phyloP scores from a whole-genome alignment of 1,284 basidiomycete genomes.

The Leccinum solheimii region DNA sequence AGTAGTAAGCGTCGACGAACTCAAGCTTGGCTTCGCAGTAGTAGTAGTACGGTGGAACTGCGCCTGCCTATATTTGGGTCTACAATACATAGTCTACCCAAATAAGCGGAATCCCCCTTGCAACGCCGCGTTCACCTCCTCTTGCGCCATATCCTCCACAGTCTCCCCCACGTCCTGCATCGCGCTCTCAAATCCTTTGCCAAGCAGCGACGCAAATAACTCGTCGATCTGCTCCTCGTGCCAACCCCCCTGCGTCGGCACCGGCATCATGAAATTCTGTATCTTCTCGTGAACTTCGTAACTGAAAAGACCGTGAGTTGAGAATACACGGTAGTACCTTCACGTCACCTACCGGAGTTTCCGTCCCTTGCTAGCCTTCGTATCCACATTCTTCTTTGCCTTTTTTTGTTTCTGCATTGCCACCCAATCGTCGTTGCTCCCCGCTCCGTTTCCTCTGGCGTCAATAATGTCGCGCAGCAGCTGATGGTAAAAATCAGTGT shows the following conservation, averaged over 20 bases:
- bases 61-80: slow-evolving; percentile 31
- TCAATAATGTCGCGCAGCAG: slow-evolving; percentile 88
- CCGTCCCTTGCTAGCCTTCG: slow-evolving; percentile 91
- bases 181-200: slow-evolving; percentile 57
- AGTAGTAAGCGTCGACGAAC: background rate
- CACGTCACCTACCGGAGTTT: slow-evolving; percentile 64
- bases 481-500: slow-evolving; percentile 90
- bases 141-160: slow-evolving; percentile 26
- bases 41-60: slow-evolving; percentile 2
- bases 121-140: slow-evolving; percentile 34
- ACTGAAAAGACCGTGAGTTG: slow-evolving; percentile 40
- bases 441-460: slow-evolving; percentile 47
- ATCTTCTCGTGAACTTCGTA: slow-evolving; percentile 93
- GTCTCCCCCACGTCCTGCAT: slow-evolving; percentile 25
- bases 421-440: slow-evolving; percentile 60
- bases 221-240: slow-evolving; percentile 94
- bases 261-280: slow-evolving; percentile 92
- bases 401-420: slow-evolving; percentile 64
- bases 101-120: slow-evolving; percentile 56
- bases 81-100: slow-evolving; percentile 40
- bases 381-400: slow-evolving; percentile 83
- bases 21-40: too few relatives aligned
- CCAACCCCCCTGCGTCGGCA: slow-evolving; percentile 70
- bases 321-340: background rate
- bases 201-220: slow-evolving; percentile 82